Conservation (phyloP, 2,329 filamentous ascomycete genomes). For the Trichoderma oligosporum region DNA sequence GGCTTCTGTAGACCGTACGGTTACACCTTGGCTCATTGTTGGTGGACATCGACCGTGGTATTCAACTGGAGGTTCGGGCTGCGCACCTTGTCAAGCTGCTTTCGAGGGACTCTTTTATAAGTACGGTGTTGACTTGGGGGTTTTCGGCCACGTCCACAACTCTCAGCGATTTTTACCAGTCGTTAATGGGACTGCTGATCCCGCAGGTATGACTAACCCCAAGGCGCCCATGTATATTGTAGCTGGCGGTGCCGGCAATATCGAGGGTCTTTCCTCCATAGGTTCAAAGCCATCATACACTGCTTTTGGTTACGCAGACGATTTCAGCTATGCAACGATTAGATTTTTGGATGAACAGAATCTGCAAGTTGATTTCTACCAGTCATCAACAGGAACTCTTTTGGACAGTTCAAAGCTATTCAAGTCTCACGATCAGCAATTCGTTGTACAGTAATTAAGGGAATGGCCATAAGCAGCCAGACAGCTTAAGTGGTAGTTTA, state of each 20-base stretch:
- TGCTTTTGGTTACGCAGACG: slow-evolving; percentile 47
- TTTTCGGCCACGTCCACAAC: slow-evolving; percentile 58
- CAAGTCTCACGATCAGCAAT: slow-evolving; percentile 45
- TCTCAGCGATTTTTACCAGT: slow-evolving; percentile 50
- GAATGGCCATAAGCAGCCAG: neutral
- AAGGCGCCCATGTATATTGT: slow-evolving; percentile 38
- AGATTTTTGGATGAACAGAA: slow-evolving; percentile 43
- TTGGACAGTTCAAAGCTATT: slow-evolving; percentile 47
- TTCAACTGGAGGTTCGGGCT: slow-evolving; percentile 36
- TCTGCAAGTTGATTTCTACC: slow-evolving; percentile 49
- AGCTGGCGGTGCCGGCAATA: slow-evolving; percentile 53
- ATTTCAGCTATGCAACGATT: slow-evolving; percentile 51
- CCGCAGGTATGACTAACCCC: slow-evolving; percentile 36
- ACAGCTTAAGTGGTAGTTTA: too few relatives aligned
- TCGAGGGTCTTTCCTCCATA: slow-evolving; percentile 47
- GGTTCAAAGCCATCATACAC: slow-evolving; percentile 42
- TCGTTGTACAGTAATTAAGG: slow-evolving; percentile 40
- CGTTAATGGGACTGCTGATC: slow-evolving; percentile 35
- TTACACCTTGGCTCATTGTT: slow-evolving; percentile 46
- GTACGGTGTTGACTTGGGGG: slow-evolving; percentile 54
- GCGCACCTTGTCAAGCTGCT: slow-evolving; percentile 46
- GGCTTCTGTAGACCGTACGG: slow-evolving; percentile 50
- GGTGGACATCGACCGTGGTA: slow-evolving; percentile 48
- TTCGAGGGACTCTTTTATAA: slow-evolving; percentile 53
- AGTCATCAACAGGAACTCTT: slow-evolving; percentile 45